Evolutionary conservation across 2,329 filamentous ascomycete genomes (phyloP).

Genomic region (Calonectria ilicicola): DNA sequence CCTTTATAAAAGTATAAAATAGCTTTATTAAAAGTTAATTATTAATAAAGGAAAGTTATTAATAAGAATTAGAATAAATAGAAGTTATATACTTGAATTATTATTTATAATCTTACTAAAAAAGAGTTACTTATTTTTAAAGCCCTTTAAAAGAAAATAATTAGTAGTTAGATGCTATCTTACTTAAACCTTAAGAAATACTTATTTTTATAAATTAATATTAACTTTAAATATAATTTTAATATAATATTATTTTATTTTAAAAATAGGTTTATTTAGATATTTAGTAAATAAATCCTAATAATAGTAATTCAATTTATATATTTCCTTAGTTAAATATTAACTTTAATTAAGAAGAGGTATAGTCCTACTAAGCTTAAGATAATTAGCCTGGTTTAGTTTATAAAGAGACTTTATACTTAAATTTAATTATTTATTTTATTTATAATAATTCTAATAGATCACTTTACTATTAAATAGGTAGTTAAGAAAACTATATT

Average conservation of each 20-base stretch:
- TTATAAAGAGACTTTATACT: not conserved
- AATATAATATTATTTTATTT: too few relatives aligned
- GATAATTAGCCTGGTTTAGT: not conserved
- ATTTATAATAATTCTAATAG: too few relatives aligned
- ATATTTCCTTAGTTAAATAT: not conserved
- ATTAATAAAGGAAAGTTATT: not conserved
- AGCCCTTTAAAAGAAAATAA: not conserved
- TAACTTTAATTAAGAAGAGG: not conserved
- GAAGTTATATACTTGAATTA: not conserved
- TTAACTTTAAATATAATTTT: not conserved
- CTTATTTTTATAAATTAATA: not conserved
- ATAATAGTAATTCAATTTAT: not conserved
- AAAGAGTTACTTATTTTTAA: not conserved
- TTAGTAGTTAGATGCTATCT: not conserved
- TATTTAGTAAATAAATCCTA: too few relatives aligned
- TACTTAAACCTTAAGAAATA: not conserved
- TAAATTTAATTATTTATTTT: not conserved
- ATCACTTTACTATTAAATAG: too few relatives aligned
- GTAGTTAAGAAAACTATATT: too few relatives aligned
- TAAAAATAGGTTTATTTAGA: too few relatives aligned
- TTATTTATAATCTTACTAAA: not conserved
- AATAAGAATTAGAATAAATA: not conserved
- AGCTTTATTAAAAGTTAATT: not conserved
- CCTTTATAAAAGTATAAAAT: not conserved
- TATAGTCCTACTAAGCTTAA: not conserved